Base-by-base conservation (phyloP, 2,329 filamentous ascomycete genomes). In the Alternaria consortialis region DNA sequence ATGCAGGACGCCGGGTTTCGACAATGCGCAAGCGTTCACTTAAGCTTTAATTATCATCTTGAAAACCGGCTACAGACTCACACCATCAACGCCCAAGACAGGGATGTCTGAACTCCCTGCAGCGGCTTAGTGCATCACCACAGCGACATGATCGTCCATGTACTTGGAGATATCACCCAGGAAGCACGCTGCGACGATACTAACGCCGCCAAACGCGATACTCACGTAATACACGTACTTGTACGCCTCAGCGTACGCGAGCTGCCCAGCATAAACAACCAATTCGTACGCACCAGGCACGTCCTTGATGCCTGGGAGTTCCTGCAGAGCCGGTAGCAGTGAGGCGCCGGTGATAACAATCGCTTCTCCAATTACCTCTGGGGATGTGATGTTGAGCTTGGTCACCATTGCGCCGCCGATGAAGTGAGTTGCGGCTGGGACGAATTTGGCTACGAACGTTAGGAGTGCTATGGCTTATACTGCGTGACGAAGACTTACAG, bases 151-250 rank as follows among this genome's bases (percentile, higher is more conserved):
- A 17, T 72, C 69, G 39, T 71, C 68, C 69, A 72, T 72, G 43
- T 70, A 71, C 56, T 71, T 70, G 5, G 62, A 80, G 40, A 90
- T 87, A 70, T 89, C 84, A 2, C 85, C 86, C 75, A 90, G 73
- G 66, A 88, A 87, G 55, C 83, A 79, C 52, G 85, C 83, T 0
- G 86, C 84, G 23, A 88, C 34, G 47, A 89, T 85, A 4, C 84
- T 82, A 0, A 89, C 76, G 0, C 64, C 80, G 0, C 88, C 88
- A 74, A 90, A 90, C 0, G 83, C 87, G 67, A 90, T 87, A 72
- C 86, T 88, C 27, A 81, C 82, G 69, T 87, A 86, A 71, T 89
- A 90, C 7, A 89, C 86, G 68, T 82, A 88, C 53, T 85, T 85
- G 66, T 89, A 90, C 13, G 83, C 84, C 57, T 84, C 81, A 0